Evolutionary conservation across 768 basidiomycete species (phyloP), one percentile per base, ranked within the genome.

Genomic region (Lactarius hatsudake): DNA sequence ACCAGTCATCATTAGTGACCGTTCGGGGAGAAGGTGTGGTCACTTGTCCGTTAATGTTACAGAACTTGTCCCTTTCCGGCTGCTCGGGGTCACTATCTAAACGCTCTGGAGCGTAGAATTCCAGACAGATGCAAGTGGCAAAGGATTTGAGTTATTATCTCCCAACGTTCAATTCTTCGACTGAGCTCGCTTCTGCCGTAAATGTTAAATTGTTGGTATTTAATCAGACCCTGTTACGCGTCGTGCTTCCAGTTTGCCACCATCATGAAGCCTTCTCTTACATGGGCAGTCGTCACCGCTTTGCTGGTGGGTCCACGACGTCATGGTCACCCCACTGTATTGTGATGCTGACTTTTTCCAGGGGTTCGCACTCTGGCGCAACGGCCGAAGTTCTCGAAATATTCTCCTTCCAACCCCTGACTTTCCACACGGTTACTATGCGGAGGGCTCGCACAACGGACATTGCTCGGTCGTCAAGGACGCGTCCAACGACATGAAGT

Each of bases 391-490:
- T 61, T 34, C 64, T 51, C 68, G 68, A 51, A 69, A 48, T 38
- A 36, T 69, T 28, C 66, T 68, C n/a, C 9, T 68, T 12, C 67
- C 69, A 20, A 70, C 67, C 28, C 66, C 59, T 61, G 69, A 69
- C 43, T 36, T 70, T 34, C 69, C 69, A 26, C 36, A 30, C 26
- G 69, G 62, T 38, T 70, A 68, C 23, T 70, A 86, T 67, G 76
- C 77, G 5, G 78, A 77, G 5, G 87, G 86, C 0, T 73, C 86
- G 71, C 83, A 80, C 66, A 70, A 75, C 30, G 74, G 77, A 0
- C 79, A 84, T 54, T 89, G 87, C 72, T 71, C 74, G 23, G 72
- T 79, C 18, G 67, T 86, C 59, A 72, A 72, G 12, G 78, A 81
- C 53, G 58, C 66, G 18, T 63, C 75, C 34, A 74, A 75, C 9